Percentiles rank a stretch among this genome's conserved stretches.
Evolutionary conservation across 805 yeast species (phyloP).

Genomic region (Danielia oregonensis): DNA sequence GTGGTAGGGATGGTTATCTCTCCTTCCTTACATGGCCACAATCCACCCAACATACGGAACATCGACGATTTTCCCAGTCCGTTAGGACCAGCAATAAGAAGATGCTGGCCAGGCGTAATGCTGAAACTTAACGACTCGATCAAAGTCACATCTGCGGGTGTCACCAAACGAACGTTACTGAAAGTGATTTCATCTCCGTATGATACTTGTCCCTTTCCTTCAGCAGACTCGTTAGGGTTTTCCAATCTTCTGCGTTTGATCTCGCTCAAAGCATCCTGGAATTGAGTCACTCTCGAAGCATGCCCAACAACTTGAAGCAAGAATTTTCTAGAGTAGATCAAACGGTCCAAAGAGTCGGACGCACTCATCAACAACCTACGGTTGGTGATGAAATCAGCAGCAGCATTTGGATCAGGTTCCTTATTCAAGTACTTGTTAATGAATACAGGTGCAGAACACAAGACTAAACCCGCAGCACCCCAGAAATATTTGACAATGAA

Average conservation of each 20-base stretch:
- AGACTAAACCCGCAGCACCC: constrained; percentile 91
- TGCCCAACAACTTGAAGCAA: constrained; percentile 82
- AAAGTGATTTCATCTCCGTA: constrained; percentile 61
- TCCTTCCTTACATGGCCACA: constrained; percentile 78
- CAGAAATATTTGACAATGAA: constrained; percentile 88
- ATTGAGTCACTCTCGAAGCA: constrained; percentile 67
- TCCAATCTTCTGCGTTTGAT: constrained; percentile 29
- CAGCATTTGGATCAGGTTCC: constrained; percentile 42
- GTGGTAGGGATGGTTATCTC: constrained; percentile 59
- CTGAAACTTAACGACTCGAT: constrained; percentile 65
- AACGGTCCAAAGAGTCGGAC: constrained; percentile 82
- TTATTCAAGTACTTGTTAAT: constrained; percentile 51
- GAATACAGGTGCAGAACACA: constrained; percentile 88
- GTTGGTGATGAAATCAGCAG: constrained; percentile 87
- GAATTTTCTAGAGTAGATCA: constrained; percentile 80
- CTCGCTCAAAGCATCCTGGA: constrained; percentile 58
- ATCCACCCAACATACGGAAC: constrained; percentile 85
- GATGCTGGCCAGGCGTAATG: constrained; percentile 76
- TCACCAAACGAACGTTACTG: constrained; percentile 70
- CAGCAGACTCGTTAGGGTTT: constrained; percentile 8
- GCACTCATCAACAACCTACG: constrained; percentile 79
- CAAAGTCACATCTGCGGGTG: constrained; percentile 78
- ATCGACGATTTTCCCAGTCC: constrained; percentile 95
- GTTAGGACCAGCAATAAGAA: constrained; percentile 90
- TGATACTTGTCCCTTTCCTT: constrained; percentile 20